A percentile compares a stretch with the other conserved stretches of the same genome.
Conservation (phyloP, 2,329 filamentous ascomycete genomes). For the Parastagonospora nodorum region DNA sequence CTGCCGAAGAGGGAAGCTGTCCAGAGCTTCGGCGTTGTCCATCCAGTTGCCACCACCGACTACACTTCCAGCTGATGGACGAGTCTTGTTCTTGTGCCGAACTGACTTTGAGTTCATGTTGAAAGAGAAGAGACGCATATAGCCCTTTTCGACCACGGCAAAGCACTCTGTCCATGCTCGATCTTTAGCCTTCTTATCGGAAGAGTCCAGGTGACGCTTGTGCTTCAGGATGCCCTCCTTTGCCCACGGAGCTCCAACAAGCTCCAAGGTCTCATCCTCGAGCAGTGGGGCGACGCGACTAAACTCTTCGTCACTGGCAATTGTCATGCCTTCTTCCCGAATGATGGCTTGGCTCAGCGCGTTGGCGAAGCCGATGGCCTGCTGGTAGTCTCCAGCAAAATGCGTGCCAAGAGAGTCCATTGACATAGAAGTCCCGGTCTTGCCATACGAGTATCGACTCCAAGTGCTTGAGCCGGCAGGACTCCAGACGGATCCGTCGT, state of each 20-base stretch:
- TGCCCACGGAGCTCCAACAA: conserved; percentile 94
- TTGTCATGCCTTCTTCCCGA: conserved; percentile 74
- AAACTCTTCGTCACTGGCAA: conserved; percentile 61
- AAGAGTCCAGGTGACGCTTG: conserved; percentile 90
- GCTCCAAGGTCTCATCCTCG: conserved; percentile 89
- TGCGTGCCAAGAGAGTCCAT: conserved; percentile 86
- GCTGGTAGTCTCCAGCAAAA: conserved; percentile 83
- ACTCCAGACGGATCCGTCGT: conserved; percentile 91
- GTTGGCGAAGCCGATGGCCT: conserved; percentile 96
- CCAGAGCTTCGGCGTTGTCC: conserved; percentile 89
- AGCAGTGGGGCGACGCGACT: conserved; percentile 69
- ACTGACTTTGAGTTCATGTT: conserved; percentile 75
- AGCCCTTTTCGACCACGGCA: conserved; percentile 93
- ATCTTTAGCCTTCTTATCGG: conserved; percentile 91
- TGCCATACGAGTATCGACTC: conserved; percentile 91
- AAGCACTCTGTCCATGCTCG: conserved; percentile 95
- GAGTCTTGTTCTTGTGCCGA: conserved; percentile 67
- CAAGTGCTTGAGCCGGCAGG: conserved; percentile 90
- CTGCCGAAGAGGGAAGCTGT: conserved; percentile 85
- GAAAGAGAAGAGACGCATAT: conserved; percentile 93
- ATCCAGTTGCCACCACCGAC: conserved; percentile 98
- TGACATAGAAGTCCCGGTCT: conserved; percentile 88
- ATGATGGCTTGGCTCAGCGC: conserved; percentile 96
- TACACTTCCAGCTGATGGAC: conserved; percentile 63
- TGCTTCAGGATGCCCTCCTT: conserved; percentile 96